Evolutionary conservation across 176 grass and related monocot genomes (phyloP), one percentile per base, ranked within the genome.

Genomic region (Metroxylon sagu): DNA sequence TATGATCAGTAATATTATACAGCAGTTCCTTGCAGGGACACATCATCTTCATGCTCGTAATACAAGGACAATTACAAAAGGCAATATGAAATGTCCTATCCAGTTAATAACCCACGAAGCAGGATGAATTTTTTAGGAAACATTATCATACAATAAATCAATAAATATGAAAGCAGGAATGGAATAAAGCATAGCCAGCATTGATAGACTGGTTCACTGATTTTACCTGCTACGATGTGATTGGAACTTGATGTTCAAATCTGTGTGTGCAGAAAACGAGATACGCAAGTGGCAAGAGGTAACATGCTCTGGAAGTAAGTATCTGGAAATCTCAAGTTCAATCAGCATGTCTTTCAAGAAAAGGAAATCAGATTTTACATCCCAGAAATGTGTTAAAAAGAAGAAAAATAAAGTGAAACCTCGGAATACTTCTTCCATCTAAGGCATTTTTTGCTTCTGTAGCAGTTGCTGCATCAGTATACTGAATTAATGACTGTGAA

Each of bases 181-280:
- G 31, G 31, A 7, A 7, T 31, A 35, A 35, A 35, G 8, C 31
- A 43, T 43, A 12, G 12, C 35, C 7, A 43, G 35, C 35, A 35
- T 1, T 35, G 5, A 35, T 35, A 35, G 31, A 35, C 12, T 43
- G 35, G 35, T 43, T 43, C 35, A 43, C 35, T 43, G 35, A 43
- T 43, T 43, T 59, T 76, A 98, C 87, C 93, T 98, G 84, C 93
- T 98, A 27, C 93, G 83, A 67, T 98, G 87, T 55, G 93, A 98
- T 66, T 98, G 93, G 77, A 92, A 98, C 73, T 89, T 98, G 70
- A 98, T 98, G 75, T 80, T 98, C 74, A 98, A 77, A 85, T 98
- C 93, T 71, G 80, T 98, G 53, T 98, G 93, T 5, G 84, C 93
- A n/a, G 93, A 98, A 88, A 85, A 98, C 50, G 87, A 84, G 53